phyloP scores from a whole-genome alignment of 495 filamentous ascomycete genomes.

The Articulospora tetracladia region DNA sequence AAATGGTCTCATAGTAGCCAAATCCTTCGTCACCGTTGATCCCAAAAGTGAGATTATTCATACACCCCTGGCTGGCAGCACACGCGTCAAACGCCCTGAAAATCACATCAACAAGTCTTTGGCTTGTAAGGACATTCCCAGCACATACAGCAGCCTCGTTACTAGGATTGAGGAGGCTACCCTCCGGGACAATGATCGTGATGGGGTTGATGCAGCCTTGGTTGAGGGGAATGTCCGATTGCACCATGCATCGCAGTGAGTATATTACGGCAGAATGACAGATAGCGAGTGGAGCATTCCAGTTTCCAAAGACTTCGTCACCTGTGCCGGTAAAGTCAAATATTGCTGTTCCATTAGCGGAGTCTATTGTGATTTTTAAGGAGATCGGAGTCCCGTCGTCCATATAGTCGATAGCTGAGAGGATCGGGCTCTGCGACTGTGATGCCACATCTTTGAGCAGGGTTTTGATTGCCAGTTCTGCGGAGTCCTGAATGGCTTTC shows the following conservation, averaged over 20 bases:
- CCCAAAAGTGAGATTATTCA: too few species aligned
- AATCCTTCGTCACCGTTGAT: constrained; percentile 44
- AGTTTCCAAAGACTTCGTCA: too few species aligned
- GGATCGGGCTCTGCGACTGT: not conserved
- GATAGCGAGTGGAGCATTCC: constrained; percentile 28
- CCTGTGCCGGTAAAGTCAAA: constrained; percentile 35
- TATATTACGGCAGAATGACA: constrained; percentile 26
- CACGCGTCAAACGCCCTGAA: constrained; percentile 25
- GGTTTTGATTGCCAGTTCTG: constrained; percentile 25
- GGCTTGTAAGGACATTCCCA: constrained; percentile 25
- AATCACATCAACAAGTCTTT: constrained; percentile 29
- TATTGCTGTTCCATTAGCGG: constrained; percentile 23
- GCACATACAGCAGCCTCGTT: constrained; percentile 20
- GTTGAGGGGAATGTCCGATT: constrained; percentile 27
- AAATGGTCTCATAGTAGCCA: constrained; percentile 71
- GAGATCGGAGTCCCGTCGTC: constrained; percentile 32
- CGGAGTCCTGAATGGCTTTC: constrained; percentile 27
- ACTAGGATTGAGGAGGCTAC: constrained; percentile 20
- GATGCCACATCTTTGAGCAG: constrained; percentile 19
- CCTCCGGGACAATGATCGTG: constrained; percentile 18
- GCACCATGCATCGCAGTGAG: constrained; percentile 23
- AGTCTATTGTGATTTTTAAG: constrained; percentile 29
- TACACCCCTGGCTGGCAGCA: too few species aligned
- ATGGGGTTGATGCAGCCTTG: constrained; percentile 27
- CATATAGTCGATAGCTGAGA: constrained; percentile 28